Evolutionary conservation across 495 filamentous ascomycete genomes (phyloP), one percentile per base, ranked within the genome.

Genomic region (Penicillium ucsense): DNA sequence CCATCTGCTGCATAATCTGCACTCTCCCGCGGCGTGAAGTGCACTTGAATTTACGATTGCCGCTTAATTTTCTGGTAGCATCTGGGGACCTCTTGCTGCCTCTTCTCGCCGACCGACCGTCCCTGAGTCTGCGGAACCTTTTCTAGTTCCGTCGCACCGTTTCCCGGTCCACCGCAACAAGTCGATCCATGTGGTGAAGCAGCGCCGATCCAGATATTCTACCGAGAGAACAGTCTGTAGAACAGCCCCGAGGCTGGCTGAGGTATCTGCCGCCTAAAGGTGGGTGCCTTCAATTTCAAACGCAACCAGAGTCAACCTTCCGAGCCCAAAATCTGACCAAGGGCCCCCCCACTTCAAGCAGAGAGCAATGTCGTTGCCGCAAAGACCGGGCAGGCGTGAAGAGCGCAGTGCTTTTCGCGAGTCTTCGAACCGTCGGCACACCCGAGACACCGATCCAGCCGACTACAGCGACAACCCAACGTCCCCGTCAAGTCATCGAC

Each of bases 341-440:
- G 20, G 38, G 31, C 39, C n/a, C 12, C 33, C 20, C 28, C 20
- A 20, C 20, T 20, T 20, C 43, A 8, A 5, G 35, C 45, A 41
- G 29, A 57, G 35, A 53, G 35, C 36, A 28, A 86, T 86, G 83
- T 84, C 83, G 62, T 71, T 84, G 49, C 81, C 84, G 47, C 78
- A 81, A 60, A 70, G 80, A 58, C 83, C 84, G 47, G 73, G 70
- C 46, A 70, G 75, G 37, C 77, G 76, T 49, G 81, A 84, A 48
- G 78, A 78, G 35, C 69, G 55, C 48, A 66, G 64, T 34, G 65
- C 80, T 36, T 87, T 85, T 56, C 82, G 82, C 48, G 79, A 86
- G 39, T 81, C 85, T n/a, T 79, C 80, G 4, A 79, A 81, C 31
- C 78, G 85, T 47, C 80, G 84, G 51, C 80, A 81, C 31, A 78